Base-by-base conservation (phyloP, 345 rosid species). In the Dipteronia sinensis region DNA sequence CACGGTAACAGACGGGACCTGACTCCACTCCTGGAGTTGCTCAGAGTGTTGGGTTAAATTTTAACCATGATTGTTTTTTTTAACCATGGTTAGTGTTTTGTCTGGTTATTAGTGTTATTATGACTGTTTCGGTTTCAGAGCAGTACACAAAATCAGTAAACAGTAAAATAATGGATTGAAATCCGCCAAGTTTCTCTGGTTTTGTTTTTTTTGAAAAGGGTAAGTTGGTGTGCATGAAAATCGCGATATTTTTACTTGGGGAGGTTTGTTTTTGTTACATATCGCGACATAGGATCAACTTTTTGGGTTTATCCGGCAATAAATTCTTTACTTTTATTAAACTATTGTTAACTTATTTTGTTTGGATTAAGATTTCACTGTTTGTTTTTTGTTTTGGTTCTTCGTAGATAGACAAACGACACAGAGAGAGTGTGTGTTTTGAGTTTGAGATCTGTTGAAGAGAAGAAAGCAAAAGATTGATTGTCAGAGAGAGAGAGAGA, bases 341-440 rank as follows among this genome's bases (percentile, higher is more conserved):
- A 38, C 2, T 65, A 31, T 31, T 20, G 23, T 29, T 68, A 34
- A 34, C 38, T 61, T 25, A 27, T 56, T 70, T 19, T 71, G 76
- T 76, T 77, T 67, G 65, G 71, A 63, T 62, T 72, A 64, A 63
- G 85, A 80, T 78, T 65, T 64, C 69, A 69, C 42, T 67, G 79
- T 83, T 82, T 82, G 86, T 85, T 87, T 87, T 72, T 63, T 9
- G 80, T 85, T 86, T 73, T 65, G 82, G 84, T 76, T 86, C 72
- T 51, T 20, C 38, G 4, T 34, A 34, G 74, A 74, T 73, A 53
- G 74, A 66, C 69, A 75, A 13, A 47, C 42, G n/a, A 59, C 56
- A 68, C 75, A 55, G 74, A 58, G 76, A 67, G 46, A 1, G 46
- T 49, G 19, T 49, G 7, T 49, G 58, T 53, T 16, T 59, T 65